phyloP scores from a whole-genome alignment of 192 early-diverging fungal species.

The Phycomyces blakesleeanus region DNA sequence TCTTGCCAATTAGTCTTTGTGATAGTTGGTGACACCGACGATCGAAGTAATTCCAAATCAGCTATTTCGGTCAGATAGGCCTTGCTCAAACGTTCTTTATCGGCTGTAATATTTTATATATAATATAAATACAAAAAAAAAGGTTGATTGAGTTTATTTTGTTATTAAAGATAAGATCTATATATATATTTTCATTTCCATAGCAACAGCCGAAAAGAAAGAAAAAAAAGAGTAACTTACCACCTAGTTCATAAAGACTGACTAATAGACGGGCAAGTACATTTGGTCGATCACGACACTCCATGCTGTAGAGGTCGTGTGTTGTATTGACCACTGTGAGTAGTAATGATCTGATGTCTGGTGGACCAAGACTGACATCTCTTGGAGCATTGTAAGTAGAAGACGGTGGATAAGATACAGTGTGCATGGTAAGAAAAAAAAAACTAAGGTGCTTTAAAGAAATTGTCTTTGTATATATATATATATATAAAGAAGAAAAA shows the following conservation, averaged over 20 bases:
- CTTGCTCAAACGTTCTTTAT: conserved; percentile 1
- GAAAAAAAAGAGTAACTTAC: conserved; percentile 7
- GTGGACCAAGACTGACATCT: background rate
- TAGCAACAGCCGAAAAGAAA: no score
- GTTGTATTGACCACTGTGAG: conserved; percentile 5
- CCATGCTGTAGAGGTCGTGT: conserved; percentile 14
- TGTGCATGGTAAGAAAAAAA: background rate
- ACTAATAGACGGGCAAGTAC: conserved; percentile 9
- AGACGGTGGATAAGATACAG: background rate
- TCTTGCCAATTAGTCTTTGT: conserved; percentile 21
- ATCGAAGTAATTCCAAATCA: conserved; percentile 2
- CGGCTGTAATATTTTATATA: no score
- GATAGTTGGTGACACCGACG: background rate
- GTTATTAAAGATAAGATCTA: background rate
- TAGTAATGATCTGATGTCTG: conserved; percentile 4
- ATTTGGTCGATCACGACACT: conserved; percentile 17
- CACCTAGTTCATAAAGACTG: conserved; percentile 16
- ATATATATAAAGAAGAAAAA: no score
- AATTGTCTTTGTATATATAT: no score
- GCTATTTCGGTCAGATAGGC: background rate
- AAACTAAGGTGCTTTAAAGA: no score
- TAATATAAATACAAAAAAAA: no score
- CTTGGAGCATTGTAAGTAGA: background rate
- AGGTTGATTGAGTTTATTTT: background rate
- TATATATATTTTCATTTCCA: background rate